Base-by-base conservation (phyloP, 208 protist species). In the Strigomonas galati region DNA sequence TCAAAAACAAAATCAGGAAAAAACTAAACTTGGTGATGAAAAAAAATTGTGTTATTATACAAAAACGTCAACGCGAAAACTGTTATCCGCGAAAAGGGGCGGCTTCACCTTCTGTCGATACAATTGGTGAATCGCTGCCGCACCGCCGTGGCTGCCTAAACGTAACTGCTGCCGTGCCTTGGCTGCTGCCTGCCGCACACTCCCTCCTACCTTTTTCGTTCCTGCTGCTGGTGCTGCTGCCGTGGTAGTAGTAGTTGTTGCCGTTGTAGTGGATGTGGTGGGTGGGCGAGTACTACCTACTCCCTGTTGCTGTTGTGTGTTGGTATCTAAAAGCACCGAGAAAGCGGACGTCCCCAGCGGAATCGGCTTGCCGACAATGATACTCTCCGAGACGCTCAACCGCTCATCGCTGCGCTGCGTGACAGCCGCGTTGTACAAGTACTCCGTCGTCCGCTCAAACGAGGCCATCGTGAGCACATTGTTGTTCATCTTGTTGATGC, bases 371-470 rank as follows among this genome's bases (percentile, higher is more conserved):
- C 99, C 99, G 65, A 99, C 89, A 68, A 99, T 99, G 72, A 99
- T 99, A 76, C 93, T 98, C 70, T 99, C 99, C 26, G 87, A 97
- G 1, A 99, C 97, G 69, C 78, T 81, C 4, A 95, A 79, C 10
- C 91, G 84, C 24, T 74, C 72, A 65, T 97, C 93, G 52, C 71
- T 72, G 62, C 93, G 82, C 53, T 92, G 82, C 65, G 95, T 85
- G 37, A 97, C 85, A 44, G 97, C 97, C 30, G 98, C 99, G 67
- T 99, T 98, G 86, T 99, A 99, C 7, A 99, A 83, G 75, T 99
- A 97, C 62, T 99, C 98, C 0, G 92, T 99, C 2, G 99, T 99
- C 65, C 96, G 90, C 87, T 99, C 99, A 74, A 99, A 99, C 28
- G 97, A 99, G 19, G 99, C 99, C 71, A 99, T 93, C 74, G 98